Conservation (phyloP, 2,329 filamentous ascomycete species). For the Fusarium torulosum region DNA sequence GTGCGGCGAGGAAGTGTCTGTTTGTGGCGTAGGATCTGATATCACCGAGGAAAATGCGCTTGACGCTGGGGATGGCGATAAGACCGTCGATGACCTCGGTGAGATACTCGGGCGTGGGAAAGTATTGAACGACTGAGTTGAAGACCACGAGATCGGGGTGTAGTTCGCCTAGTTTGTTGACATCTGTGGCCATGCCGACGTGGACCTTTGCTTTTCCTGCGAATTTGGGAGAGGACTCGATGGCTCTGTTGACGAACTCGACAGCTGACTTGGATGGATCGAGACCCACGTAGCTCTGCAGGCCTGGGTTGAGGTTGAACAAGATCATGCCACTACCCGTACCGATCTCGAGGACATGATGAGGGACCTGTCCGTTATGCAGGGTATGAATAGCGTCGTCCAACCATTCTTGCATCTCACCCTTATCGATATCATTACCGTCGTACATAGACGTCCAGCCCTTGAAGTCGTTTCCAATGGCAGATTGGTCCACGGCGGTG, state of each 20-base stretch:
- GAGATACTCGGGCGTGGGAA: slow-evolving; percentile 19
- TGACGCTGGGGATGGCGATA: background rate
- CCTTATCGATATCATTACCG: slow-evolving; percentile 43
- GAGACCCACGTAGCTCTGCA: slow-evolving; percentile 47
- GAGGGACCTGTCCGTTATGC: slow-evolving; percentile 18
- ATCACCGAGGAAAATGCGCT: slow-evolving; percentile 37
- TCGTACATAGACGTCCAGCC: slow-evolving; percentile 53
- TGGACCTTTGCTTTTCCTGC: slow-evolving; percentile 36
- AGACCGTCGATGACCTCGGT: background rate
- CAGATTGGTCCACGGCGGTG: slow-evolving; percentile 10
- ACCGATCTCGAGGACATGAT: slow-evolving; percentile 49
- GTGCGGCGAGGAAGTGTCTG: slow-evolving; percentile 29
- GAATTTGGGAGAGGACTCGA: slow-evolving; percentile 26
- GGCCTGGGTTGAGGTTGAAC: slow-evolving; percentile 44
- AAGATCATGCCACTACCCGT: slow-evolving; percentile 52
- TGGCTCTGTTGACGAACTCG: slow-evolving; percentile 34
- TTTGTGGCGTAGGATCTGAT: slow-evolving; percentile 35
- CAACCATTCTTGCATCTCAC: slow-evolving; percentile 52
- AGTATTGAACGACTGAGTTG: slow-evolving; percentile 13
- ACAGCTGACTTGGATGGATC: slow-evolving; percentile 45
- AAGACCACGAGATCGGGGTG: slow-evolving; percentile 4
- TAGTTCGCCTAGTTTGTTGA: background rate
- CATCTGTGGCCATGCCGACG: slow-evolving; percentile 32
- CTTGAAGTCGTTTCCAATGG: slow-evolving; percentile 47
- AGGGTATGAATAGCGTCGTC: slow-evolving; percentile 48